A percentile compares a stretch with the other conserved stretches of the same genome.
Evolutionary conservation across 495 filamentous ascomycete species (phyloP).

Genomic region (Venustampulla echinocandica): DNA sequence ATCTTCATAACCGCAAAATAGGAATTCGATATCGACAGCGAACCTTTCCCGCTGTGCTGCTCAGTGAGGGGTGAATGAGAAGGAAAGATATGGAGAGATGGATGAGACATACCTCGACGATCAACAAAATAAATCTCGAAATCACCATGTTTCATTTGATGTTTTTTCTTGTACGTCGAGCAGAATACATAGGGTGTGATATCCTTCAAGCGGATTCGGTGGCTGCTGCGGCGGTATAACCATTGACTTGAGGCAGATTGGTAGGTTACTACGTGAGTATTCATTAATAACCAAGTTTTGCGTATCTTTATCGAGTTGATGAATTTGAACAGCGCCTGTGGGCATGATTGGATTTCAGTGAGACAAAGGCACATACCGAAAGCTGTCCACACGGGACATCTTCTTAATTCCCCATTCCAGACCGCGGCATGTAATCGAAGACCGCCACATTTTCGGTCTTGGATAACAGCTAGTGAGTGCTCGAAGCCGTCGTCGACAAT

Average conservation of each 20-base stretch:
- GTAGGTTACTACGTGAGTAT: conserved; percentile 44
- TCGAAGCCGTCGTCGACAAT: conserved; percentile 63
- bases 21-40: too few relatives aligned
- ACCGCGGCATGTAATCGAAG: conserved; percentile 46
- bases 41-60: too few relatives aligned
- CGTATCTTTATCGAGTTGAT: background rate
- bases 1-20: background rate
- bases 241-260: conserved; percentile 47
- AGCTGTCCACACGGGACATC: conserved; percentile 65
- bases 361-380: conserved; percentile 40
- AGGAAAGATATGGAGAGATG: background rate
- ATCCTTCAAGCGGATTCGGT: conserved; percentile 51
- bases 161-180: conserved; percentile 39
- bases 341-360: background rate
- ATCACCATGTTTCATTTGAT: conserved; percentile 16
- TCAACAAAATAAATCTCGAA: conserved; percentile 22
- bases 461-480: conserved; percentile 64
- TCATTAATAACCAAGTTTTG: background rate
- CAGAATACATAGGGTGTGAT: conserved; percentile 56
- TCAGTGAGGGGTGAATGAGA: too few relatives aligned
- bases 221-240: conserved; percentile 42
- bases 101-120: conserved; percentile 10
- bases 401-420: conserved; percentile 38
- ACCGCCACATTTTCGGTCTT: conserved; percentile 54
- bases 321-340: background rate